Percentiles rank a stretch among this genome's conserved stretches.
Evolutionary conservation across 169 alveolate species (phyloP).

Genomic region (Theileria parva): DNA sequence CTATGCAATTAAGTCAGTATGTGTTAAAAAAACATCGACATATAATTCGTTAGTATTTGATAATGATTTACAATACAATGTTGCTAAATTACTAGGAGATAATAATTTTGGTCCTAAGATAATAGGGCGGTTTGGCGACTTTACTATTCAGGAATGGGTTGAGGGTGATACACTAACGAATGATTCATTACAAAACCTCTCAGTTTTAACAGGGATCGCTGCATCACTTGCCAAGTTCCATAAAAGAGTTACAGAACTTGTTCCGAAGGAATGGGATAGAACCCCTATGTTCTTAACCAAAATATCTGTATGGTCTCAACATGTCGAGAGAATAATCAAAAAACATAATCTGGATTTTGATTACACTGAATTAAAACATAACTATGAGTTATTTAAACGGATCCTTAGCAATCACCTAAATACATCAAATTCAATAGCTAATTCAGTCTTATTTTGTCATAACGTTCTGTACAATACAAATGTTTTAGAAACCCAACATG

Average conservation of each 20-base stretch:
- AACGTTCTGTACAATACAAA: slow-evolving; percentile 76
- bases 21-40: too few relatives aligned
- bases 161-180: slow-evolving; percentile 70
- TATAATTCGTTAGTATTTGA: slow-evolving; percentile 66
- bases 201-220: slow-evolving; percentile 70
- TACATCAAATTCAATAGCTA: slow-evolving; percentile 52
- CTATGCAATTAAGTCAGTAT: too few relatives aligned
- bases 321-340: neutral
- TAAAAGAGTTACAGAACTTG: slow-evolving; percentile 21
- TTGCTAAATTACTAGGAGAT: slow-evolving; percentile 68
- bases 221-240: slow-evolving; percentile 28
- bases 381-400: slow-evolving; percentile 5
- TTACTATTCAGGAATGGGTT: slow-evolving; percentile 77
- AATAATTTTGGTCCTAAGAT: slow-evolving; percentile 74
- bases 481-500: slow-evolving; percentile 51
- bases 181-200: slow-evolving; percentile 64
- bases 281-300: slow-evolving; percentile 58
- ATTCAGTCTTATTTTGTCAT: slow-evolving; percentile 74
- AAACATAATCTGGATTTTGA: slow-evolving; percentile 17
- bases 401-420: slow-evolving; percentile 38
- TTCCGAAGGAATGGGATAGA: slow-evolving; percentile 66
- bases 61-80: slow-evolving; percentile 68
- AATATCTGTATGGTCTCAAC: slow-evolving; percentile 47
- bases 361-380: neutral
- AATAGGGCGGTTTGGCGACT: slow-evolving; percentile 70